Conservation (phyloP, 2,329 filamentous ascomycete genomes). For the Aspergillus nomiae region DNA sequence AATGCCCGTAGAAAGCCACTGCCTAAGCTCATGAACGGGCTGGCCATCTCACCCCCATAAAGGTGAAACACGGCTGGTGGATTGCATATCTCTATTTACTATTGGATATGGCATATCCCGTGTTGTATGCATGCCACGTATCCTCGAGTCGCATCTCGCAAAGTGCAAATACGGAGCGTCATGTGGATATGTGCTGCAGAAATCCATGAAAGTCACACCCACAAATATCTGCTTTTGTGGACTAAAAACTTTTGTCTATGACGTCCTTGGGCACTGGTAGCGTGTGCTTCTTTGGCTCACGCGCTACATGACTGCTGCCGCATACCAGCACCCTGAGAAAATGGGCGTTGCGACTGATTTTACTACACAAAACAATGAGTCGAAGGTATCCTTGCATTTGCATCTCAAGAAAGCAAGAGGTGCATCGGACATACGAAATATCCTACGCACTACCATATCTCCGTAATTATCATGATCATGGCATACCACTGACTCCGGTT, state of each 20-base stretch:
- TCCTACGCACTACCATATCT: neutral
- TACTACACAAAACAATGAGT: too few species aligned
- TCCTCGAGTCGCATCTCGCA: conserved; percentile 8
- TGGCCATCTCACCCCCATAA: conserved; percentile 39
- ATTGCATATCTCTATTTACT: conserved; percentile 16
- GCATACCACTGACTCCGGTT: neutral
- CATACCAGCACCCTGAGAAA: neutral
- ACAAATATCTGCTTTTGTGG: conserved; percentile 7
- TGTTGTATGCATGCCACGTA: conserved; percentile 14
- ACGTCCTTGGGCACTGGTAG: conserved; percentile 1
- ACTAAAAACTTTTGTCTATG: conserved; percentile 11
- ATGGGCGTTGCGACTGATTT: neutral
- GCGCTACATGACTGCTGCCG: neutral
- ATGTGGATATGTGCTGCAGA: conserved; percentile 6
- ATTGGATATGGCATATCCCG: conserved; percentile 11
- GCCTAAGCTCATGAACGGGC: conserved; percentile 45
- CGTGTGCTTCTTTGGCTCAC: conserved; percentile 4
- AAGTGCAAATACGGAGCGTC: neutral
- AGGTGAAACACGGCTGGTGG: conserved; percentile 15
- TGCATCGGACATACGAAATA: neutral
- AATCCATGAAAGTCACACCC: neutral
- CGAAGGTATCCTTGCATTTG: neutral
- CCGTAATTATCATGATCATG: neutral
- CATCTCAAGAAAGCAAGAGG: neutral
- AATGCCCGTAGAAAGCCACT: conserved; percentile 46